A percentile compares a stretch with the other conserved stretches of the same genome.
phyloP scores from a whole-genome alignment of 305 asterid species.

The Solanum chacoense region DNA sequence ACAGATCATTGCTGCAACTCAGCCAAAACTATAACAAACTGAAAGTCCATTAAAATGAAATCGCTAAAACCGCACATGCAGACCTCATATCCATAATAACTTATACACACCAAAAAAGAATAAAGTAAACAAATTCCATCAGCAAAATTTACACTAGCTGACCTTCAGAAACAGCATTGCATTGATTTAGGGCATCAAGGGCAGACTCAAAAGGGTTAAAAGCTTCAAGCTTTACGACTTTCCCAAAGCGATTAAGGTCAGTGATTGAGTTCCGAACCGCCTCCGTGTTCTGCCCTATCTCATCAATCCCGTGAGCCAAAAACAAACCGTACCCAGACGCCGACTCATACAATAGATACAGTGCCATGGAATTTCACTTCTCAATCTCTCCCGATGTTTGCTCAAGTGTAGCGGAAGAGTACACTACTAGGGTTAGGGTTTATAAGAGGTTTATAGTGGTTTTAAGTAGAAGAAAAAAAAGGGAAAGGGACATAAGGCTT shows the following conservation, averaged over 20 bases:
- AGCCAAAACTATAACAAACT: neutral
- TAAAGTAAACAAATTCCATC: neutral
- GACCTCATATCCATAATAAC: neutral
- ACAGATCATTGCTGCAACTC: neutral
- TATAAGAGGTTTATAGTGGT: neutral
- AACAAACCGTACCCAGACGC: slow-evolving; percentile 71
- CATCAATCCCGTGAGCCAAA: slow-evolving; percentile 65
- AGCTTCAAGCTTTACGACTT: slow-evolving; percentile 64
- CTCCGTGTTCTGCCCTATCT: slow-evolving; percentile 85
- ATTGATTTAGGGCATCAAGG: slow-evolving; percentile 81
- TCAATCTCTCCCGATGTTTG: neutral
- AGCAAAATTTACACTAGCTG: neutral
- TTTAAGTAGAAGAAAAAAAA: neutral
- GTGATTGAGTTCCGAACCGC: slow-evolving; percentile 70
- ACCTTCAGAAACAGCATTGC: slow-evolving; percentile 94
- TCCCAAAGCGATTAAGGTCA: slow-evolving; percentile 76
- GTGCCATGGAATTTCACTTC: slow-evolving; percentile 29
- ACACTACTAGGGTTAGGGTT: neutral
- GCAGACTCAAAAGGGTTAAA: slow-evolving; percentile 81
- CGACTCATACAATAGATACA: slow-evolving; percentile 63
- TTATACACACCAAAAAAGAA: neutral
- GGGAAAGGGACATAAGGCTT: neutral
- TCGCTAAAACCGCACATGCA: neutral
- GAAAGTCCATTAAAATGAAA: neutral
- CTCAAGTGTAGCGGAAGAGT: neutral